Base-by-base conservation (phyloP, 1,139 yeast species). In the Geotrichum cucujoidarum region DNA sequence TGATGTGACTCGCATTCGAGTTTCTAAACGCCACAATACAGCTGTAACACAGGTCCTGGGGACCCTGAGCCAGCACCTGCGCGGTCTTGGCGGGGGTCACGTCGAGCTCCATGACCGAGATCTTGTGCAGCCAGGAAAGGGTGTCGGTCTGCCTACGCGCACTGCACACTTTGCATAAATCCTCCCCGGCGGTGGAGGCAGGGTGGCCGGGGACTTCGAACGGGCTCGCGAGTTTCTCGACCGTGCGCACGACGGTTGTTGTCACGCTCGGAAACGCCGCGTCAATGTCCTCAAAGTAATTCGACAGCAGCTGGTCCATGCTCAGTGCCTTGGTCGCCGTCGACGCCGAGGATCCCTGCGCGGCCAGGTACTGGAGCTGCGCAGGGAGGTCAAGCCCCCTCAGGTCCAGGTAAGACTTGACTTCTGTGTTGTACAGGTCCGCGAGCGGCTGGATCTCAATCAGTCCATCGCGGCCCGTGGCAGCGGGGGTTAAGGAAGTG, bases 201-300 rank as follows among this genome's bases (percentile, higher is more conserved):
- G 24, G 39, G 32, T 2, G 27, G 16, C 36, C 47, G n/a, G 42
- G 50, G 11, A 31, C 32, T n/a, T 54, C 43, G 17, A 49, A 37
- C 2, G 60, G 88, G 8, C 75, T 75, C 1, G 78, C 79, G 44
- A 92, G 68, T 63, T 92, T 90, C 45, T 81, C 82, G 10, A 95
- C 95, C 0, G 95, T 90, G 55, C 87, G 81, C 11, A 89, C 90
- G 17, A 92, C 97, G 0, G 98, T 90, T 0, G 97, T 84, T 2
- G 94, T 92, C 3, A 94, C 88, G 45, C 95, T 88, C 0, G 96
- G 88, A 60, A 89, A 90, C 6, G 85, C 95, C 8, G 77, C 74
- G 60, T 89, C 96, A 31, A 90, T 78, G 37, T 75, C 75, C 32
- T 71, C 74, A 59, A 89, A 88, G 64, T 92, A 92, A 48, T 81